Evolutionary conservation across 2,329 filamentous ascomycete genomes (phyloP), one percentile per base, ranked within the genome.

Genomic region (Alternaria longipes): DNA sequence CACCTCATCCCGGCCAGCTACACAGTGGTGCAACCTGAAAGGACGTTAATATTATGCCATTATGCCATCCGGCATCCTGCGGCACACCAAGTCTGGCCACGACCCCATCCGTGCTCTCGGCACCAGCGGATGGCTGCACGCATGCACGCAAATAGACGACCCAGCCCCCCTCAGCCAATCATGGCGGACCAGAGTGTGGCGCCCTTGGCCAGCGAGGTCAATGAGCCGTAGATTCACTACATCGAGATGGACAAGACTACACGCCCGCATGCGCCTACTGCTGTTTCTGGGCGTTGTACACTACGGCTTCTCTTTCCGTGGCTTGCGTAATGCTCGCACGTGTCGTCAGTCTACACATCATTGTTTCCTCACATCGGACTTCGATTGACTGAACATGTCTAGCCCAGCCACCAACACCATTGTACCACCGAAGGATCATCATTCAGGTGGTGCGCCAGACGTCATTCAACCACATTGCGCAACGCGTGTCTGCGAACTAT

Each of bases 21-120:
- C 26, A 53, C 16, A 49, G 38, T 44, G 4, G 38, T 24, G 28
- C 41, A 38, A 18, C 16, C 16, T 11, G 44, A 24, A 46, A 22
- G 22, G 14, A 47, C 56, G 52, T 50, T 41, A 41, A 46, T 14
- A 46, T 22, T 22, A 36, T 16, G 32, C 32, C 11, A 36, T 49
- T 49, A 56, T 60, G 58, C 56, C 53, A 44, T 63, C 26, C 51
- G 59, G 24, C 32, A 44, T 52, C 20, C 53, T 64, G 62, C 62
- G 44, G 56, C 62, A 52, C 47, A 20, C 28, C 34, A 47, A 54
- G 62, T 65, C 52, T 55, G 56, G 54, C 41, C 45, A 41, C 36
- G 34, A 64, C 63, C 63, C 63, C 63, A 65, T 65, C 63, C 60
- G 63, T 65, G 63, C 63, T 55, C 36, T 50, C 53, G 56, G 59